These are phyloP conservation scores for Diaporthe nobilis DNA, from an alignment of 2,329 filamentous ascomycete genomes.

Conservation along the genomic window DNA sequence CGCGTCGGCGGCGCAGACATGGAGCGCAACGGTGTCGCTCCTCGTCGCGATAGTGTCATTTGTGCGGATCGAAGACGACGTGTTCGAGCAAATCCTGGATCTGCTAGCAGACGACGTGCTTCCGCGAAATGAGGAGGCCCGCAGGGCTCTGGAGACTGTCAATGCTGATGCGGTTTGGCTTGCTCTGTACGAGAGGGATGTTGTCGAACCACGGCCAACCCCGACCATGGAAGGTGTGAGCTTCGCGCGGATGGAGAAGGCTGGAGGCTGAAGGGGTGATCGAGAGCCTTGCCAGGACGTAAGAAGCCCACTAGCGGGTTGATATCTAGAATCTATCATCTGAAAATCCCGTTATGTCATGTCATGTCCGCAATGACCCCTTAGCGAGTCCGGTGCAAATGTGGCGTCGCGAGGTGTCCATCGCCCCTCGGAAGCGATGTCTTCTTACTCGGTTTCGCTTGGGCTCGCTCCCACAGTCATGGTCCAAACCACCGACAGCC, in stretches of 20 bases:
- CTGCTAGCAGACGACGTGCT: conserved; percentile 70
- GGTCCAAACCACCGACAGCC: no score
- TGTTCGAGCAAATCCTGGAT: conserved; percentile 79
- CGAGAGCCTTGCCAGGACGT: background rate
- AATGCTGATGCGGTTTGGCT: conserved; percentile 87
- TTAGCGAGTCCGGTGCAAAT: background rate
- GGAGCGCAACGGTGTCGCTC: conserved; percentile 73
- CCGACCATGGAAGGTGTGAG: conserved; percentile 60
- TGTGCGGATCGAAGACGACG: conserved; percentile 75
- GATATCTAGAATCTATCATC: background rate
- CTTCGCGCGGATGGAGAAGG: conserved; percentile 50
- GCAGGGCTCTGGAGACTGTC: conserved; percentile 70
- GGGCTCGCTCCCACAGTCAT: background rate
- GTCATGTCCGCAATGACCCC: background rate
- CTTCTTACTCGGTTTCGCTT: background rate
- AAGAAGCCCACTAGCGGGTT: background rate
- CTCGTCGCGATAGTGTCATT: conserved; percentile 73
- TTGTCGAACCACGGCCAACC: conserved; percentile 52
- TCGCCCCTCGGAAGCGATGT: background rate
- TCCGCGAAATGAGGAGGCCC: conserved; percentile 62
- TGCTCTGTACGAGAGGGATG: conserved; percentile 64
- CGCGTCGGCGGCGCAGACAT: conserved; percentile 73
- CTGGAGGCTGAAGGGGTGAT: background rate
- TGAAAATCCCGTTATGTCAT: background rate
- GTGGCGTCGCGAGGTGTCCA: background rate